Base-by-base conservation (phyloP, 1,139 yeast genomes). In the Wickerhamiella infanticola region DNA sequence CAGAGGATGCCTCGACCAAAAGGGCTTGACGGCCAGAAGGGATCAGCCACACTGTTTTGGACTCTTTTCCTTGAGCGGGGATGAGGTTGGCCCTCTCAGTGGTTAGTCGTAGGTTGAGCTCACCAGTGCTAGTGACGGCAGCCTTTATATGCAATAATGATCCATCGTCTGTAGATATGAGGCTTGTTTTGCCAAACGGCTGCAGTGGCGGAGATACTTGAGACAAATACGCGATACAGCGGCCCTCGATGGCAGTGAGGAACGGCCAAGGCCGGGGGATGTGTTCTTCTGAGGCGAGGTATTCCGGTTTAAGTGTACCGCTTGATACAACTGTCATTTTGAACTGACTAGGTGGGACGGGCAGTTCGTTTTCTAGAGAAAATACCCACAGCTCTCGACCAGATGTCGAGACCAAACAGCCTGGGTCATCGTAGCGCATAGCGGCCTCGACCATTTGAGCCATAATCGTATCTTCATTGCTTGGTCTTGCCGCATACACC, bases 11-110 rank as follows among this genome's bases (percentile, higher is more conserved):
- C 18, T 44, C 48, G 8, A 51, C 44, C 11, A 53, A 39, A 1
- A 48, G 45, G 27, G 53, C 48, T 35, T 51, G 51, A 23, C 45
- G 41, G 11, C 57, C 57, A 4, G 42, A 46, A 2, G 57, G 57
- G 6, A 53, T 45, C 11, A 54, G 43, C 50, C 51, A 52, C n/a
- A 53, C 52, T 23, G 38, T 36, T 6, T 33, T 35, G 8, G 42
- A 41, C 6, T 40, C 41, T 29, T 39, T 39, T 11, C 38, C 31
- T 4, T 29, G 13, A 31, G 47, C 41, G 4, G 51, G 51, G 24
- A 43, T 25, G 25, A 54, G 45, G 3, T 26, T 42, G 4, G 52
- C 39, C 24, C 41, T 41, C 33, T 50, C 50, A 35, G 33, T 24
- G 3, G 47, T 45, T 23, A 53, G 37, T 3, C 52, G 45, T 35